Percentiles rank a stretch among this genome's conserved stretches.
These are phyloP conservation scores for Solanum bulbocastanum DNA, from an alignment of 257 asterid species.

Conservation along the genomic window DNA sequence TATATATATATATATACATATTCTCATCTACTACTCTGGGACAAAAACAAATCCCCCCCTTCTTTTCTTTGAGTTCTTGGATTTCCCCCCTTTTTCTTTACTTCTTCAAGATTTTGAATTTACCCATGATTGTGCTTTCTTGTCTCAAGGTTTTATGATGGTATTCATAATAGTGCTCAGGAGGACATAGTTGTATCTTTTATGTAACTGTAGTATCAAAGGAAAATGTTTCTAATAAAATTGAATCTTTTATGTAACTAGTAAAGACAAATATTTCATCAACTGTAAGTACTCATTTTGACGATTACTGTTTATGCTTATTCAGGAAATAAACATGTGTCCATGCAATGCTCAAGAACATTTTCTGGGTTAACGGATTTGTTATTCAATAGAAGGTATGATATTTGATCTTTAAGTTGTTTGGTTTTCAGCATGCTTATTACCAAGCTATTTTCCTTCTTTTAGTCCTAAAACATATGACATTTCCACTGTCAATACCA, in stretches of 20 bases:
- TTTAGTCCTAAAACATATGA: neutral
- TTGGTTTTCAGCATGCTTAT: neutral
- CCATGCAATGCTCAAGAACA: slow-evolving; percentile 55
- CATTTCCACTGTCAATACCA: neutral
- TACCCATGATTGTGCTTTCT: neutral
- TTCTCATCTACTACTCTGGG: neutral
- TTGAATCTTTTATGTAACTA: neutral
- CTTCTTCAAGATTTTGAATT: neutral
- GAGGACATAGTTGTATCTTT: neutral
- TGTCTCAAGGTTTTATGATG: neutral
- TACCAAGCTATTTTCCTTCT: neutral
- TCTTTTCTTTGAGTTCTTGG: neutral
- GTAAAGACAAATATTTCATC: neutral
- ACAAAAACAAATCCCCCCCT: neutral
- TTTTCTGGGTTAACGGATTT: slow-evolving; percentile 59
- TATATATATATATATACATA: too few species aligned
- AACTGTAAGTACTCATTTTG: neutral
- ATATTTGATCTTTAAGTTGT: neutral
- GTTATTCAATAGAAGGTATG: slow-evolving; percentile 61
- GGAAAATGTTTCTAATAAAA: neutral
- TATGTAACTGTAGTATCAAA: neutral
- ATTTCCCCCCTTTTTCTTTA: neutral
- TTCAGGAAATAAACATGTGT: slow-evolving; percentile 49
- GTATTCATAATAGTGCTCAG: neutral
- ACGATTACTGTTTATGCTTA: neutral